Evolutionary conservation across 805 yeast genomes (phyloP).

Genomic region (Cyberlindnera veronae): DNA sequence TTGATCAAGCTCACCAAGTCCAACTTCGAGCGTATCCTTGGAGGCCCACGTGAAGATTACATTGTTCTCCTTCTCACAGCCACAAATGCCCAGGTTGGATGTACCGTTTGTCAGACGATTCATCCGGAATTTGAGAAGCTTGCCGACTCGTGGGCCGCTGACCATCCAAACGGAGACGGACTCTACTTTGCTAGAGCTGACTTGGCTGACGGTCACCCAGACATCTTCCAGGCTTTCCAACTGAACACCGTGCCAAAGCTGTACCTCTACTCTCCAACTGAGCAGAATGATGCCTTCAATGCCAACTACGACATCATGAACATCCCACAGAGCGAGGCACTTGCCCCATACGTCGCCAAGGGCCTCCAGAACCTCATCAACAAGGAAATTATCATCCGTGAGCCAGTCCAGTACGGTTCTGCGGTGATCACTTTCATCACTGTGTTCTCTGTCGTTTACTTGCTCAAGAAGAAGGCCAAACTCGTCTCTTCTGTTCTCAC

Average conservation of each 20-base stretch:
- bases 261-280: constrained; percentile 55
- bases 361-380: constrained; percentile 27
- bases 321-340: constrained; percentile 31
- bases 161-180: constrained; percentile 52
- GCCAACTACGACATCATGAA: constrained; percentile 28
- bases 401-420: constrained; percentile 38
- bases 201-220: constrained; percentile 51
- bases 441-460: constrained; percentile 27
- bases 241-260: constrained; percentile 79
- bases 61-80: constrained; percentile 74
- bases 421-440: constrained; percentile 30
- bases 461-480: constrained; percentile 30
- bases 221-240: constrained; percentile 40
- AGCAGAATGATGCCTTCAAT: constrained; percentile 37
- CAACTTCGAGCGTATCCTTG: constrained; percentile 53
- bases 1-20: constrained; percentile 52
- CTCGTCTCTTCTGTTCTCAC: constrained; percentile 39
- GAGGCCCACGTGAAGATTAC: constrained; percentile 65
- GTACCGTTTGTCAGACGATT: constrained; percentile 68
- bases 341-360: constrained; percentile 29
- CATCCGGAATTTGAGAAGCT: constrained; percentile 60
- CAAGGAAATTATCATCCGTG: constrained; percentile 26
- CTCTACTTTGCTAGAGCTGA: constrained; percentile 77
- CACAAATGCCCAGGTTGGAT: constrained; percentile 66
- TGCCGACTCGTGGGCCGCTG: constrained; percentile 60